phyloP scores from a whole-genome alignment of 352 stramenopile genomes.

The Salisapilia sapeloensis region DNA sequence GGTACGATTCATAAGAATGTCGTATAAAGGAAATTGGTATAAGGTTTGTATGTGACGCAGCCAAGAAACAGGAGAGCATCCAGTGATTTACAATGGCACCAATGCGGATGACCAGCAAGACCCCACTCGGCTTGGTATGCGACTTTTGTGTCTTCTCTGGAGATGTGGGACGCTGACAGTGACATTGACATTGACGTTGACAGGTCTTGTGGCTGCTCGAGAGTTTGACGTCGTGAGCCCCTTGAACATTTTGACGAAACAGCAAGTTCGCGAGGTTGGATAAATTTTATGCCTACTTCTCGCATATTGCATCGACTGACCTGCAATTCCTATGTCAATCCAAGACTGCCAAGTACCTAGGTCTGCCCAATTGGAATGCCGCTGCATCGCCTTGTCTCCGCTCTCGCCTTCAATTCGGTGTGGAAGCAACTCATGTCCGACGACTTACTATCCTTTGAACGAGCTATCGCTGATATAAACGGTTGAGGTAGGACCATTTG shows the following conservation, averaged over 20 bases:
- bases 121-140: constrained; percentile 69
- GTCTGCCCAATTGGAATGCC: constrained; percentile 91
- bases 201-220: constrained; percentile 81
- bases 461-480: background rate
- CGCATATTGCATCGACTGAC: background rate
- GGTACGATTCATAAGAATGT: constrained; percentile 11
- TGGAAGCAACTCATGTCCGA: constrained; percentile 80
- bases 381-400: constrained; percentile 92
- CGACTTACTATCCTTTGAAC: constrained; percentile 3
- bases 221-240: constrained; percentile 90
- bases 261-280: constrained; percentile 56
- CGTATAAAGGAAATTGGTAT: background rate
- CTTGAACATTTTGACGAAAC: constrained; percentile 80
- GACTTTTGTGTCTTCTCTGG: background rate
- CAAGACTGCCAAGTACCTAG: constrained; percentile 75
- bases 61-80: constrained; percentile 3
- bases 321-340: background rate
- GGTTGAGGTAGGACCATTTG: constrained; percentile 28
- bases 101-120: constrained; percentile 92
- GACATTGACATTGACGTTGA: constrained; percentile 4
- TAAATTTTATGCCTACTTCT: background rate
- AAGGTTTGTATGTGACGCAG: background rate
- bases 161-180: background rate
- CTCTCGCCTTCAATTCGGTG: constrained; percentile 89
- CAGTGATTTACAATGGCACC: constrained; percentile 92